A percentile compares a stretch with the other conserved stretches of the same genome.
phyloP scores from a whole-genome alignment of 148 eudicot genomes.

The Fagopyrum homotropicum region DNA sequence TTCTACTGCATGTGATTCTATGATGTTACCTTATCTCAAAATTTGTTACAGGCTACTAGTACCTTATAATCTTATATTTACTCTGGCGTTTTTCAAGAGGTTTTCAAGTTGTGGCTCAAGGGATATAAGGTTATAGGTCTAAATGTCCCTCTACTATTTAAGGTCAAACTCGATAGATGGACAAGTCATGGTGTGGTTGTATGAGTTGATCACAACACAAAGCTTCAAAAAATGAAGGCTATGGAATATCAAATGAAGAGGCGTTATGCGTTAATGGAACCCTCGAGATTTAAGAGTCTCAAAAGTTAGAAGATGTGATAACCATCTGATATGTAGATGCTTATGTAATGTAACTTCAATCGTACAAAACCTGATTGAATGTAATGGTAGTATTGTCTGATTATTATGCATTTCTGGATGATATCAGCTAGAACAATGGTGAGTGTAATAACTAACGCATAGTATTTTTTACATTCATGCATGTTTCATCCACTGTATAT shows the following conservation, averaged over 20 bases:
- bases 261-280: conserved; percentile 15
- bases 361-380: no score
- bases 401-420: no score
- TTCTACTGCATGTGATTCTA: neutral
- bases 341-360: no score
- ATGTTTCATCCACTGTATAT: no score
- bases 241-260: conserved; percentile 57
- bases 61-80: conserved; percentile 46
- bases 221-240: conserved; percentile 64
- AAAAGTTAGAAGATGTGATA: no score
- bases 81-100: conserved; percentile 57
- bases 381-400: no score
- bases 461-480: no score
- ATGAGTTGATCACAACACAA: conserved; percentile 85
- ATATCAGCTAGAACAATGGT: no score
- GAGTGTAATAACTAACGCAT: no score
- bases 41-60: conserved; percentile 56
- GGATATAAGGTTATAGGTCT: conserved; percentile 66
- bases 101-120: conserved; percentile 78
- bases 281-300: no score
- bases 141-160: conserved; percentile 81
- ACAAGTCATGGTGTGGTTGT: conserved; percentile 76
- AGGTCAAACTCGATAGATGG: conserved; percentile 92
- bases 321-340: no score
- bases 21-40: neutral